Conservation (phyloP, 2,329 filamentous ascomycete genomes). For the Alternaria alternata region DNA sequence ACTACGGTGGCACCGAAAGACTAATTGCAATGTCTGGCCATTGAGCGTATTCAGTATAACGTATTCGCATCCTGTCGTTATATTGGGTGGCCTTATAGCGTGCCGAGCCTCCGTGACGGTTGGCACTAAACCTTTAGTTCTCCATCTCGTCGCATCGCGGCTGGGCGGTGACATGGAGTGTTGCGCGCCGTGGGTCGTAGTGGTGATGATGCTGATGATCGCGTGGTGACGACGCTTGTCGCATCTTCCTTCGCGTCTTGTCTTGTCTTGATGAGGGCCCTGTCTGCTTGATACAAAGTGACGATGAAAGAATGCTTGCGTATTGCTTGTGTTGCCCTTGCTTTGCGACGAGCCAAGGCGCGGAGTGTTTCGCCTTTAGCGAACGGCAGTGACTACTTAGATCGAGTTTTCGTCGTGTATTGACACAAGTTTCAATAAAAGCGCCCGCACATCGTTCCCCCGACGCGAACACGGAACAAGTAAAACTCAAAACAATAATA, state of each 20-base stretch:
- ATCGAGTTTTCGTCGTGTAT: not conserved
- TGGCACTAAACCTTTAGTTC: not conserved
- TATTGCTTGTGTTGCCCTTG: constrained; percentile 1
- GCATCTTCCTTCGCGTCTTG: not conserved
- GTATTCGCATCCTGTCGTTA: not conserved
- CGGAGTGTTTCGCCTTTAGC: constrained; percentile 1
- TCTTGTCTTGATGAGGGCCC: not conserved
- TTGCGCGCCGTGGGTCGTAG: not conserved
- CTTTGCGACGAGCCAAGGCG: constrained; percentile 3
- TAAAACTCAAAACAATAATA: not conserved
- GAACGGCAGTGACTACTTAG: not conserved
- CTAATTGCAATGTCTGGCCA: not conserved
- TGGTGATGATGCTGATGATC: not conserved
- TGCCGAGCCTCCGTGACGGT: not conserved
- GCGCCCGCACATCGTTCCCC: not conserved
- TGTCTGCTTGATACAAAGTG: not conserved
- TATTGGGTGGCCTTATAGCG: not conserved
- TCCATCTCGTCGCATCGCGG: not conserved
- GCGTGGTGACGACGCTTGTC: not conserved
- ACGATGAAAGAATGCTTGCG: not conserved
- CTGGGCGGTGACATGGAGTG: not conserved
- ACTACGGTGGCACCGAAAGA: not conserved
- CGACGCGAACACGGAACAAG: constrained; percentile 1
- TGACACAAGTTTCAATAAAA: constrained; percentile 3
- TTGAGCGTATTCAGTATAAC: not conserved